A percentile compares a stretch with the other conserved stretches of the same genome.
phyloP scores from a whole-genome alignment of 108 stramenopile species.

The Asterionellopsis glacialis region DNA sequence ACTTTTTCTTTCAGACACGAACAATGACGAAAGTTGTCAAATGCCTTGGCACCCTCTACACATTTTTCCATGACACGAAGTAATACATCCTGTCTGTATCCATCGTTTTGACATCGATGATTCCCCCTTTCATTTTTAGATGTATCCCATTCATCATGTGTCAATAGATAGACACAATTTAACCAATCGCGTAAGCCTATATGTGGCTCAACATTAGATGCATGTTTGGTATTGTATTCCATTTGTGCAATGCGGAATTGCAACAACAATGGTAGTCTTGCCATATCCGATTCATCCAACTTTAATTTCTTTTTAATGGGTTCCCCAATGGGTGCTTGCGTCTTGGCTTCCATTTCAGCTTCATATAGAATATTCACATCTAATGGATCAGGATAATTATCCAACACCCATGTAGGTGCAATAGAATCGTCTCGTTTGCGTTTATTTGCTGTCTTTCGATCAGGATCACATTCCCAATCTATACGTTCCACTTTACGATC shows the following conservation, averaged over 20 bases:
- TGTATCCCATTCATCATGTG: conserved; percentile 68
- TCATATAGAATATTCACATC: conserved; percentile 21
- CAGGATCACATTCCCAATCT: no score
- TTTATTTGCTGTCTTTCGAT: no score
- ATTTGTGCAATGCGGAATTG: conserved; percentile 72
- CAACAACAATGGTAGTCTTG: conserved; percentile 60
- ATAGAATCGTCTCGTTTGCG: no score
- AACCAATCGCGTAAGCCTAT: conserved; percentile 76
- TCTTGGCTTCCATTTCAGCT: conserved; percentile 23
- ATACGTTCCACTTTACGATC: no score
- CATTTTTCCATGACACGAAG: conserved; percentile 58
- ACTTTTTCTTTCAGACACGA: conserved; percentile 16
- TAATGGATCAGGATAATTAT: conserved; percentile 10
- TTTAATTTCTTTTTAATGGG: conserved; percentile 4
- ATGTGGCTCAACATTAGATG: conserved; percentile 47
- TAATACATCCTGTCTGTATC: conserved; percentile 62
- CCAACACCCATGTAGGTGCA: no score
- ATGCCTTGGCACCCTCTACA: conserved; percentile 40
- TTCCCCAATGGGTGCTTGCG: background rate
- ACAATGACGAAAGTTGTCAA: conserved; percentile 13
- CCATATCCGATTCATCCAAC: conserved; percentile 29
- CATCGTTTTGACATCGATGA: conserved; percentile 63
- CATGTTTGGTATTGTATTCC: conserved; percentile 63
- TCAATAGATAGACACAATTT: conserved; percentile 42
- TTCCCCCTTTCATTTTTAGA: conserved; percentile 65